Conservation (phyloP, 306 rosid species). For the Alnus rubra region DNA sequence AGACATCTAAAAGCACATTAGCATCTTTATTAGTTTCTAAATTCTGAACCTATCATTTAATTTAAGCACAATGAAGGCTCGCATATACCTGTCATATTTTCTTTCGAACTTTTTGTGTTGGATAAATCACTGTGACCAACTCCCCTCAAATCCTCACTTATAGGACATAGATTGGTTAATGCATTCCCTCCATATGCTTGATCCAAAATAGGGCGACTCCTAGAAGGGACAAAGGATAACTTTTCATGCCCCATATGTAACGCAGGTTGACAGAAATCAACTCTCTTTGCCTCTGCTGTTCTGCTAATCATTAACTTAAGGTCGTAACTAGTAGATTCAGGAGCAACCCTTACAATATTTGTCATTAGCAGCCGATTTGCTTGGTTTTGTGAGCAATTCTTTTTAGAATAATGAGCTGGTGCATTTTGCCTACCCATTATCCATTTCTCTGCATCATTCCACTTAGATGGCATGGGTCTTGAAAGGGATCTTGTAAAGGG, state of each 20-base stretch:
- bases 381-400: constrained; percentile 50
- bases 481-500: constrained; percentile 55
- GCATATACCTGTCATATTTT: constrained; percentile 58
- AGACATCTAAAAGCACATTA: neutral
- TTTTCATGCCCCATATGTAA: constrained; percentile 60
- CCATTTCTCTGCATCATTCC: constrained; percentile 99
- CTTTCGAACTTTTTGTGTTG: constrained; percentile 35
- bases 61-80: constrained; percentile 5
- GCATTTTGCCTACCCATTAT: constrained; percentile 67
- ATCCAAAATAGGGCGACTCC: constrained; percentile 36
- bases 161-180: constrained; percentile 48
- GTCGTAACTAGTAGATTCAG: constrained; percentile 63
- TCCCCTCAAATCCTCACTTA: constrained; percentile 62
- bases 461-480: constrained; percentile 86
- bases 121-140: constrained; percentile 36
- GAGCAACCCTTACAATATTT: constrained; percentile 72
- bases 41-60: neutral
- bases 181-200: constrained; percentile 50
- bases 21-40: neutral
- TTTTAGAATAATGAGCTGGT: constrained; percentile 50
- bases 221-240: constrained; percentile 68
- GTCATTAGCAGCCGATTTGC: constrained; percentile 53
- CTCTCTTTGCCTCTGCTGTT: constrained; percentile 63
- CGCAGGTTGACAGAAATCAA: constrained; percentile 71
- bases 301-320: constrained; percentile 44